Evolutionary conservation across 441 rosid species (phyloP), one percentile per base, ranked within the genome.

Genomic region (Pelargonium australe): DNA sequence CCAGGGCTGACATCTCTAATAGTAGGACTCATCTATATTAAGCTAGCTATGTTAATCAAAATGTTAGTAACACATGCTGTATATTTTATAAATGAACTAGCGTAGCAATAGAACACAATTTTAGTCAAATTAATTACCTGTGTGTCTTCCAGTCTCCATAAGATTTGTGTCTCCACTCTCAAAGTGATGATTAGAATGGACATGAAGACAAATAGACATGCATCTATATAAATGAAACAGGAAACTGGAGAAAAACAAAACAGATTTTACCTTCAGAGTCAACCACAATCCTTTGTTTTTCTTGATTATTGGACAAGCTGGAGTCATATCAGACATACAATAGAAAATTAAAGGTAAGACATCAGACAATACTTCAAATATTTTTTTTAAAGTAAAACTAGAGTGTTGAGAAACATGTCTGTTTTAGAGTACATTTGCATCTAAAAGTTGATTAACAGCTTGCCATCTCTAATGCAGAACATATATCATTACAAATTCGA

Each of bases 141-240:
- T 76, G 65, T 68, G 65, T 65, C 79, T 78, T 79, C 78, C 80
- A 62, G 69, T 73, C 73, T 77, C 82, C 70, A 72, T 23, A 51
- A 69, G 63, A 70, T 64, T 74, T 58, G 62, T 71, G 66, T 20
- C 82, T 25, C 67, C 76, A 78, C 76, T 40, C 63, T 67, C 72
- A 73, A 25, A 16, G 41, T 43, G 53, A 31, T 44, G 8, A 58
- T 71, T 44, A 57, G 70, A 70, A 70, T 43, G 19, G 66, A 1
- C 64, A 55, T 53, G 31, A 55, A 2, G 61, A 3, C 19, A 51
- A 37, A 20, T 20, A 20, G 69, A 57, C 25, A 72, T 70, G 17
- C 68, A 17, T 66, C 61, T 7, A 40, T 16, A 16, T 23, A 20
- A 69, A 19, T 49, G 34, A 44, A 8, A 23, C 9, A 2, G 16